These are phyloP conservation scores for Leccinellum albellum DNA, from an alignment of 768 basidiomycete species.

Conservation along the genomic window DNA sequence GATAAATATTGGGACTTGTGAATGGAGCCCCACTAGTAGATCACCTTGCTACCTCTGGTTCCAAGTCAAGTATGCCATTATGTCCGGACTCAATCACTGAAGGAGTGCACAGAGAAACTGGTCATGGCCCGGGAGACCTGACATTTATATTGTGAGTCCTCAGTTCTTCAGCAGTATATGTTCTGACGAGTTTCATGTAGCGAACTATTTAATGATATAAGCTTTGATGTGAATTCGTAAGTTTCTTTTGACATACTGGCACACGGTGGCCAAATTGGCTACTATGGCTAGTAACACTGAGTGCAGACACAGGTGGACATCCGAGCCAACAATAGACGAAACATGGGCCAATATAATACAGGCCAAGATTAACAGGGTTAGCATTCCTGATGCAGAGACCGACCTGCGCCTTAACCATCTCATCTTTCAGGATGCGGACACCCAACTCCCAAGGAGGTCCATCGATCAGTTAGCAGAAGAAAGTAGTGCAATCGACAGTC, in stretches of 20 bases:
- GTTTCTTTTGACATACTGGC: neutral
- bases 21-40: neutral
- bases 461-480: neutral
- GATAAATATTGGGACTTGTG: neutral
- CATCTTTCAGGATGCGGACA: neutral
- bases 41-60: neutral
- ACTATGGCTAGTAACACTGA: too few species aligned
- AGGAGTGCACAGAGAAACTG: neutral
- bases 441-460: neutral
- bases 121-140: neutral
- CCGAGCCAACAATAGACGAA: neutral
- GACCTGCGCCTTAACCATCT: neutral
- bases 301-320: constrained; percentile 1
- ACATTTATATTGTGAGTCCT: neutral
- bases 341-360: neutral
- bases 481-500: neutral
- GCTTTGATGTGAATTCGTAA: constrained; percentile 2
- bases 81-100: neutral
- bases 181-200: neutral
- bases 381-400: neutral
- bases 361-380: neutral
- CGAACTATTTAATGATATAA: neutral
- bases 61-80: neutral
- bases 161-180: neutral
- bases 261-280: neutral